Base-by-base conservation (phyloP, 2,329 filamentous ascomycete genomes). In the Clarireedia hainanense region DNA sequence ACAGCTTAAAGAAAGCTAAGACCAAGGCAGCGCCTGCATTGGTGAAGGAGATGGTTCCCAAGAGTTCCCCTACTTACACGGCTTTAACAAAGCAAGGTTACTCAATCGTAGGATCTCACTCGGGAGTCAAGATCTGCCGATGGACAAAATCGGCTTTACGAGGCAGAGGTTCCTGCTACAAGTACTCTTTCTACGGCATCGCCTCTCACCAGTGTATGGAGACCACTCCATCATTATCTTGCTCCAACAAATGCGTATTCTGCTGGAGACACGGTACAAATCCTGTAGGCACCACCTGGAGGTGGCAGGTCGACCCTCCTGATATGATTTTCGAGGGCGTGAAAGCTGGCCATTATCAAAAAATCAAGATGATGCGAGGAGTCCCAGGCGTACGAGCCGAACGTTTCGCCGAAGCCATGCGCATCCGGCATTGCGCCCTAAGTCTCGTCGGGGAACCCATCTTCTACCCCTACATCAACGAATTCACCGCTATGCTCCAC, bases 201-300 rank as follows among this genome's bases (percentile, higher is more conserved):
- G 83, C 88, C 61, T 96, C 91, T 0, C 94, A 99, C 68, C 86
- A 95, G 59, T 99, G 92, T 72, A 99, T 99, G 94, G 92, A 99
- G 73, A 92, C 92, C 2, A 97, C 92, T 0, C 92, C 92, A 0
- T 96, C 91, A 0, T 81, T 99, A 4, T 95, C 90, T 9, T 99
- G 92, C 77, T 94, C 88, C 60, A 97, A 97, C 76, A 97, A 99
- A 71, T 97, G 94, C 71, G 90, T 99, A 62, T 99, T 97, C 72
- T 99, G 92, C 78, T 99, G 92, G 94, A 85, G 94, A 6, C 94
- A 97, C 69, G 94, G 92, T 52, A 97, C 94, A 0, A 99, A 97
- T 69, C 92, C 92, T 0, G 94, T 97, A 0, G 91, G 91, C 48
- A 97, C 94, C 2, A 95, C 88, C 4, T 97, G 94, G 92, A 85